phyloP scores from a whole-genome alignment of 1,139 yeast genomes.

The Tardiomyces digboiensis region DNA sequence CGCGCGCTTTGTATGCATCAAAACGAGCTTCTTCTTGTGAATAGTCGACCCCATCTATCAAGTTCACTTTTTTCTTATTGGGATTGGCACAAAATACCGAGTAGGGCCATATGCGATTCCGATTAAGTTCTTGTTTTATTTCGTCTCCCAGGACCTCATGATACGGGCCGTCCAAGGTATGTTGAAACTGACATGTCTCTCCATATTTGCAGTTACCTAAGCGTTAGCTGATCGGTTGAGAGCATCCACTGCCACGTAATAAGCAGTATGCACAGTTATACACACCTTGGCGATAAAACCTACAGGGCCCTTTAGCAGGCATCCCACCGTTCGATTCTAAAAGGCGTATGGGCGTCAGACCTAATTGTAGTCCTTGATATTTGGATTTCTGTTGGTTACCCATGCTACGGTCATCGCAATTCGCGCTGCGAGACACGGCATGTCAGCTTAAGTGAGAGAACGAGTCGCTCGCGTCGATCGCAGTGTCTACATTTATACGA shows the following conservation, averaged over 20 bases:
- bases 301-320: constrained; percentile 7
- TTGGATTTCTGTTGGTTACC: too few relatives aligned
- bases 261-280: background rate
- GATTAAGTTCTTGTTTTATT: constrained; percentile 8
- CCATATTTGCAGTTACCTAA: constrained; percentile 16
- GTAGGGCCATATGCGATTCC: constrained; percentile 1
- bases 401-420: too few relatives aligned
- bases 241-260: background rate
- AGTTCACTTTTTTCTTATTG: constrained; percentile 19
- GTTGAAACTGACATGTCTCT: constrained; percentile 12
- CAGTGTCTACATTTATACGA: too few relatives aligned
- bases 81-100: constrained; percentile 5
- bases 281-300: constrained; percentile 9
- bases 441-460: too few relatives aligned
- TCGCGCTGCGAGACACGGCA: too few relatives aligned
- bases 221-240: too few relatives aligned
- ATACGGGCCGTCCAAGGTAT: constrained; percentile 7
- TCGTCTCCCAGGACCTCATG: constrained; percentile 7
- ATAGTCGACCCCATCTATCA: constrained; percentile 44
- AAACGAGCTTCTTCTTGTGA: constrained; percentile 49
- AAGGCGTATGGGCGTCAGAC: too few relatives aligned
- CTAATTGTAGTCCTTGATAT: too few relatives aligned
- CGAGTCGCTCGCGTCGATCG: too few relatives aligned
- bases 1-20: constrained; percentile 36
- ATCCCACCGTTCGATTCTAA: background rate